Evolutionary conservation across 805 yeast species (phyloP), one percentile per base, ranked within the genome.

Genomic region (Candida vartiovaarae): DNA sequence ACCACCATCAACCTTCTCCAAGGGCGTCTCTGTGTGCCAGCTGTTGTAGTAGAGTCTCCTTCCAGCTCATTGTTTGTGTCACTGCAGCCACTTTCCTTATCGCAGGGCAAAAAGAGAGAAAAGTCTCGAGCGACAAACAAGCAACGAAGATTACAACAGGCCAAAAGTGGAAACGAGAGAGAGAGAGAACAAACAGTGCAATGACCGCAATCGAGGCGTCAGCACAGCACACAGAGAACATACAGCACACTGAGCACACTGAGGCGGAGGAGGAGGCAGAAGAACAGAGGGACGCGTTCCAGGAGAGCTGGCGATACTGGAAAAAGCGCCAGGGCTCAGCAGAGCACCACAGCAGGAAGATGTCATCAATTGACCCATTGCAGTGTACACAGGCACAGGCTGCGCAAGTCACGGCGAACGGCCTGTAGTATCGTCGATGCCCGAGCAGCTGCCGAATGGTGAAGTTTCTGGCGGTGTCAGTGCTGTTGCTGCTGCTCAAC

Each of bases 281-380:
- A 28, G 25, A n/a, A 23, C 29, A 6, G 25, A n/a, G 30, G 32
- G 32, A 39, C 2, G 39, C 45, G n/a, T 44, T 42, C 38, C 31
- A 51, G 23, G 53, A 48, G 24, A 42, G 54, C 41, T 55, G 59
- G 59, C 34, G 43, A 8, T 46, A 46, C 32, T 55, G 59, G 59
- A 55, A 55, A 45, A 45, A 43, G 37, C 41, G 45, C 15, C 54
- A 52, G 39, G 57, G 56, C 23, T 53, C 57, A 1, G 55, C 55
- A 6, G 53, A 52, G 33, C 41, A 45, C 20, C 39, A 37, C 4
- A 43, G 32, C 35, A 44, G 54, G 15, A 46, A 42, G 32, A 24
- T 46, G 26, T 50, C 57, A 2, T 44, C 52, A 4, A 36, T 54
- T 2, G 55, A 54, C 30, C 57, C 57, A 2, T 28, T 51, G 34